phyloP scores from a whole-genome alignment of 192 early-diverging fungal species.

The Phlyctochytrium bullatum region DNA sequence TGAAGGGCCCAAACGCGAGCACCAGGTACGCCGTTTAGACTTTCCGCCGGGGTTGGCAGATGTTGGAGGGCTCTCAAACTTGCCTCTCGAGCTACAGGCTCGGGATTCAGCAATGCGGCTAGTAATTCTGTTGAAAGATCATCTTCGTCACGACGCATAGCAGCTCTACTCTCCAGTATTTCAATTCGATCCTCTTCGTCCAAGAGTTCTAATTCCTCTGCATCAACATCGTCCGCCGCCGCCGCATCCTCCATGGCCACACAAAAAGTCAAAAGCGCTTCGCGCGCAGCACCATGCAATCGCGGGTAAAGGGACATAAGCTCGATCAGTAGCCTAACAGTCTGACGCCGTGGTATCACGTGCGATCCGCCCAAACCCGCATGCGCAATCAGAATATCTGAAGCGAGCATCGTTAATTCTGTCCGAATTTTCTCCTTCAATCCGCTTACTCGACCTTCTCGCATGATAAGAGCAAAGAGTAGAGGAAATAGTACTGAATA shows the following conservation, averaged over 20 bases:
- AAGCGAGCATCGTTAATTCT: slow-evolving; percentile 39
- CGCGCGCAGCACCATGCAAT: slow-evolving; percentile 34
- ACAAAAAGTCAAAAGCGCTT: slow-evolving; percentile 37
- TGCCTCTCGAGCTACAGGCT: slow-evolving; percentile 65
- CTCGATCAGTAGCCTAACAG: slow-evolving; percentile 37
- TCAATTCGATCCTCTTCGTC: slow-evolving; percentile 23
- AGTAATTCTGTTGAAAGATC: slow-evolving; percentile 61
- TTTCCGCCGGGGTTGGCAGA: slow-evolving; percentile 26
- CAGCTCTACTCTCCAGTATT: not conserved
- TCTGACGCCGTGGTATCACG: slow-evolving; percentile 27
- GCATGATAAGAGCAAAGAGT: slow-evolving; percentile 34
- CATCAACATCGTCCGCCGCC: slow-evolving; percentile 32
- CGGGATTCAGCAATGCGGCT: slow-evolving; percentile 60
- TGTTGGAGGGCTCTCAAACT: slow-evolving; percentile 64
- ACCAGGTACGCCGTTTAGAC: slow-evolving; percentile 57
- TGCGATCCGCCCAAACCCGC: slow-evolving; percentile 29
- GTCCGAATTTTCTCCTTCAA: slow-evolving; percentile 41
- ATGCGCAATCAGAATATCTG: slow-evolving; percentile 46
- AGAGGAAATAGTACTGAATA: slow-evolving; percentile 51
- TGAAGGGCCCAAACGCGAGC: slow-evolving; percentile 68
- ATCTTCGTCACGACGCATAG: slow-evolving; percentile 15
- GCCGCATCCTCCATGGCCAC: slow-evolving; percentile 31
- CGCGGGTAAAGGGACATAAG: slow-evolving; percentile 42
- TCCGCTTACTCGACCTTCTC: slow-evolving; percentile 25
- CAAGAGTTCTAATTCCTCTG: slow-evolving; percentile 27